Evolutionary conservation across 257 asterid genomes (phyloP).

Genomic region (Primulina huaijiensis): DNA sequence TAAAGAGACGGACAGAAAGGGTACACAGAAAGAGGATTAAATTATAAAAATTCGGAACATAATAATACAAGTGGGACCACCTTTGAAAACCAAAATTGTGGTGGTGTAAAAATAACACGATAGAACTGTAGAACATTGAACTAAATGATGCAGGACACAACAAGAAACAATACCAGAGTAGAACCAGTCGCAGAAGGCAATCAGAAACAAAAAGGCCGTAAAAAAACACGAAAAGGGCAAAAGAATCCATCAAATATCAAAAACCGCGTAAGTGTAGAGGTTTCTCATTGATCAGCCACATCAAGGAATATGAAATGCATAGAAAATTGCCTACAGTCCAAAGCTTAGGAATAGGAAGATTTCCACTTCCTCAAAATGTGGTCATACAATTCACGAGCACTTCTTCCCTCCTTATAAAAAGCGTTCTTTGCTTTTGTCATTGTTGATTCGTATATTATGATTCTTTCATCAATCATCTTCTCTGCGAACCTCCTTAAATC

Average conservation of each 20-base stretch:
- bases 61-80: background rate
- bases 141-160: background rate
- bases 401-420: conserved; percentile 47
- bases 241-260: conserved; percentile 8
- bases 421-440: conserved; percentile 55
- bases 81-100: background rate
- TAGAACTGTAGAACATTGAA: background rate
- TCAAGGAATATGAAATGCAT: conserved; percentile 17
- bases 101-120: background rate
- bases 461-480: conserved; percentile 58
- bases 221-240: conserved; percentile 7
- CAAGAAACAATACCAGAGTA: conserved; percentile 5
- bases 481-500: conserved; percentile 62
- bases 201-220: conserved; percentile 7
- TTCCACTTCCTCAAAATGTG: conserved; percentile 59
- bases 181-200: conserved; percentile 9
- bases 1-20: background rate
- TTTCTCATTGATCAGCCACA: conserved; percentile 10
- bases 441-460: conserved; percentile 53
- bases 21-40: background rate
- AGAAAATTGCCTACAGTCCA: conserved; percentile 15
- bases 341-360: conserved; percentile 35
- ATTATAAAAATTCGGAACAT: background rate
- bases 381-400: conserved; percentile 51
- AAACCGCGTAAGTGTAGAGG: conserved; percentile 9